A percentile compares a stretch with the other conserved stretches of the same genome.
These are phyloP conservation scores for Leccinum sublutescens DNA, from an alignment of 768 basidiomycete species.

Conservation along the genomic window DNA sequence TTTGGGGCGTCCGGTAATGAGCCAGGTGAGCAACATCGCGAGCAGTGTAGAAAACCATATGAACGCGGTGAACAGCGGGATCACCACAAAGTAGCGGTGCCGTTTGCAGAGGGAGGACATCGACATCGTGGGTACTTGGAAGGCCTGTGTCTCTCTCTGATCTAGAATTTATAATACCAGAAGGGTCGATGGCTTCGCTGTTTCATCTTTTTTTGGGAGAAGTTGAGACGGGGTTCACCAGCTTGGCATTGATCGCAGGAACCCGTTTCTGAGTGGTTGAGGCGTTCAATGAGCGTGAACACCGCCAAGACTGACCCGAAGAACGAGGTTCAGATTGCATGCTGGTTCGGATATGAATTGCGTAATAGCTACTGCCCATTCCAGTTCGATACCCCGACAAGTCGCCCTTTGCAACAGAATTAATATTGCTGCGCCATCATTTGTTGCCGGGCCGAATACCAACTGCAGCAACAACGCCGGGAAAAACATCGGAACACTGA, in stretches of 20 bases:
- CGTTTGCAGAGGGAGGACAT: slow-evolving; percentile 1
- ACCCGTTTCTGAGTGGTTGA: background rate
- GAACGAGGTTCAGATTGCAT: no score
- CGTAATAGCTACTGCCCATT: no score
- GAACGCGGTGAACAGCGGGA: slow-evolving; percentile 57
- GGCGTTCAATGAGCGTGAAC: no score
- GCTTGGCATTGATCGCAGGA: background rate
- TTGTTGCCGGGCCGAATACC: no score
- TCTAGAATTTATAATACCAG: slow-evolving; percentile 7
- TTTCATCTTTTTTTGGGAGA: background rate
- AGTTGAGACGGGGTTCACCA: background rate
- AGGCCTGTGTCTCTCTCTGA: background rate
- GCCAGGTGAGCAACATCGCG: slow-evolving; percentile 72
- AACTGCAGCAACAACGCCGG: no score
- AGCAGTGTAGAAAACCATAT: slow-evolving; percentile 73
- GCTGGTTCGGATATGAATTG: no score
- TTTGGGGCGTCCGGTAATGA: slow-evolving; percentile 54
- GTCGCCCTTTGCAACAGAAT: no score
- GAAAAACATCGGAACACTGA: no score
- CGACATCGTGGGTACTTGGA: slow-evolving; percentile 14
- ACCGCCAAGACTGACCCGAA: no score
- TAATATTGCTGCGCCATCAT: no score
- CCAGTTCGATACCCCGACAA: no score
- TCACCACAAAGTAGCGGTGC: slow-evolving; percentile 63
- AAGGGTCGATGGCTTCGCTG: background rate